These are phyloP conservation scores for Dryas drummondii DNA, from an alignment of 306 rosid species.

Conservation along the genomic window DNA sequence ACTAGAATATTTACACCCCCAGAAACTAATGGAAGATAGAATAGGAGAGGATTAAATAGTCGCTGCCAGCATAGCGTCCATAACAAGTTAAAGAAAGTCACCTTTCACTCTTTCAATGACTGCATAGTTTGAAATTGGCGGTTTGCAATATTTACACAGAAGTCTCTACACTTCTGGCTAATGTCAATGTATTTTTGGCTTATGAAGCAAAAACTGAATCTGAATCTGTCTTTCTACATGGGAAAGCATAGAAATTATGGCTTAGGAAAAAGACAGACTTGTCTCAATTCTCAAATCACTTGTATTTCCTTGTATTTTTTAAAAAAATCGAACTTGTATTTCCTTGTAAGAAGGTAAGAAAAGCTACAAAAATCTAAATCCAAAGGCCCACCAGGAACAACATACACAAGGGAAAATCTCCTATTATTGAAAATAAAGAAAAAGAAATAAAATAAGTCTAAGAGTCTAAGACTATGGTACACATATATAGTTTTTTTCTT, in stretches of 20 bases:
- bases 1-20: background rate
- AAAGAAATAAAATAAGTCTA: background rate
- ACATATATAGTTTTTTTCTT: background rate
- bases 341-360: background rate
- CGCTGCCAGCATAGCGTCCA: background rate
- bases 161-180: background rate
- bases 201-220: background rate
- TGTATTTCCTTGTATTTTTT: background rate
- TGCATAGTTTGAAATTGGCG: slow-evolving; percentile 2
- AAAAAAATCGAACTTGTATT: background rate
- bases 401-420: background rate
- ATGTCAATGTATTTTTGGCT: slow-evolving; percentile 9
- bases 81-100: background rate
- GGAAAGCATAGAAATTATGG: background rate
- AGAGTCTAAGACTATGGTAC: background rate
- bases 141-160: background rate
- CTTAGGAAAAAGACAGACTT: background rate
- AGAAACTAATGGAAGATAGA: background rate
- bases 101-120: background rate
- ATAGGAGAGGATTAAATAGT: background rate
- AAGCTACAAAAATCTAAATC: background rate
- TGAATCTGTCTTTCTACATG: background rate
- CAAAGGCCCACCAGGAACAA: background rate
- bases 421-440: background rate
- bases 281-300: background rate